A percentile compares a stretch with the other conserved stretches of the same genome.
Conservation (phyloP, 306 rosid genomes). For the Prosopis cineraria region DNA sequence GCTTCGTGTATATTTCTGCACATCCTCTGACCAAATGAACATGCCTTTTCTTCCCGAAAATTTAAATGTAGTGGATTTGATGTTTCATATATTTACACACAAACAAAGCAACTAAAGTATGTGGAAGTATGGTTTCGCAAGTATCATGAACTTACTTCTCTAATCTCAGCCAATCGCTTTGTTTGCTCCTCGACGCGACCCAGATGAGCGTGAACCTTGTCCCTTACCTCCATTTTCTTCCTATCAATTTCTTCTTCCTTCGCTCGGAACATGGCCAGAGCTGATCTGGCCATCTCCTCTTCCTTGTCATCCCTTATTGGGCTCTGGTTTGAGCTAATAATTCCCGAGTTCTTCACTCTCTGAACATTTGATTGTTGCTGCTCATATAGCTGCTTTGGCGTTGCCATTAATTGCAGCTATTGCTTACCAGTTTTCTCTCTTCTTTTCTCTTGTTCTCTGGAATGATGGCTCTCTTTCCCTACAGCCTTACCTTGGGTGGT, state of each 20-base stretch:
- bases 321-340: conserved; percentile 51
- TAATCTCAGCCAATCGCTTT: conserved; percentile 82
- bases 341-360: conserved; percentile 59
- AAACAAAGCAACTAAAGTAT: background rate
- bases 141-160: conserved; percentile 61
- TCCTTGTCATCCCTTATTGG: conserved; percentile 70
- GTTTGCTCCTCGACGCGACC: conserved; percentile 77
- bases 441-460: conserved; percentile 31
- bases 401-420: conserved; percentile 53
- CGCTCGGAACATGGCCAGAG: conserved; percentile 63
- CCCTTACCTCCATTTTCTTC: conserved; percentile 81
- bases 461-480: conserved; percentile 63
- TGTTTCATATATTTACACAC: background rate
- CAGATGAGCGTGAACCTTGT: conserved; percentile 73
- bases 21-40: background rate
- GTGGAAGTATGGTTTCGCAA: background rate
- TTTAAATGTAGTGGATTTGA: background rate
- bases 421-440: conserved; percentile 26
- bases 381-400: conserved; percentile 63
- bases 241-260: conserved; percentile 96
- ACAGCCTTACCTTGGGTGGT: conserved; percentile 46
- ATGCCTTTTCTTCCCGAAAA: background rate
- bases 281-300: conserved; percentile 84
- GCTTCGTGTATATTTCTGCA: too few species aligned
- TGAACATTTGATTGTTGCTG: conserved; percentile 50